Percentiles rank a stretch among this genome's conserved stretches.
phyloP scores from a whole-genome alignment of 1,139 yeast species.

The Blastobotrys elegans region DNA sequence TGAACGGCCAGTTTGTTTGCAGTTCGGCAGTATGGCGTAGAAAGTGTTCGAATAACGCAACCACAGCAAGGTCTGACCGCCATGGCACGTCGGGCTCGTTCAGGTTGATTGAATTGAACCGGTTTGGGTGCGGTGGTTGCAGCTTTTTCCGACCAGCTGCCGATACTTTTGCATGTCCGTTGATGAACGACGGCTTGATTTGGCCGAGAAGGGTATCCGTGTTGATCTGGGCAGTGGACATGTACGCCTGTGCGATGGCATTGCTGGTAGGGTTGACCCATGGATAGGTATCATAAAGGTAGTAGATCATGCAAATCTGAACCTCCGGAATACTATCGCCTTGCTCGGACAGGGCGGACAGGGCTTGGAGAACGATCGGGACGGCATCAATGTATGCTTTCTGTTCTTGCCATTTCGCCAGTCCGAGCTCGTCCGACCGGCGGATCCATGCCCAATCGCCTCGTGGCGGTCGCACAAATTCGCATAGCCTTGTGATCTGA shows the following conservation, averaged over 20 bases:
- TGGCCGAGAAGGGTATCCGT: not conserved
- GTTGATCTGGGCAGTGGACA: no score
- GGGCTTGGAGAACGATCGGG: not conserved
- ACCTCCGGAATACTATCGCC: not conserved
- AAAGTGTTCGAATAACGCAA: slow-evolving; percentile 34
- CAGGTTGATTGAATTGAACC: slow-evolving; percentile 7
- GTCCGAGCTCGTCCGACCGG: not conserved
- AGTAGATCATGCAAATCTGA: slow-evolving; percentile 5
- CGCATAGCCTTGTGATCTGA: not conserved
- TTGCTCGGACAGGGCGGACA: not conserved
- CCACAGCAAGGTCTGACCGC: slow-evolving; percentile 31
- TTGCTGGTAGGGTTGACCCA: slow-evolving; percentile 3
- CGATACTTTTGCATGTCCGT: slow-evolving; percentile 11
- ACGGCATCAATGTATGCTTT: slow-evolving; percentile 2
- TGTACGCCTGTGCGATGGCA: not conserved
- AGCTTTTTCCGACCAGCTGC: slow-evolving; percentile 19
- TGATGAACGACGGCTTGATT: not conserved
- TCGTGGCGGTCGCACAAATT: slow-evolving; percentile 6
- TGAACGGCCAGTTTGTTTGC: slow-evolving; percentile 40
- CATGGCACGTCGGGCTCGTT: slow-evolving; percentile 26
- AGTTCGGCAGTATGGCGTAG: slow-evolving; percentile 24
- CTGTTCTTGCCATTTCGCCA: slow-evolving; percentile 6
- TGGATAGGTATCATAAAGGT: slow-evolving; percentile 10
- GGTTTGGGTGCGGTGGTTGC: slow-evolving; percentile 4
- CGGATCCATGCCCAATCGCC: slow-evolving; percentile 11